Conservation (phyloP, 257 asterid genomes). For the Scutellaria baicalensis region DNA sequence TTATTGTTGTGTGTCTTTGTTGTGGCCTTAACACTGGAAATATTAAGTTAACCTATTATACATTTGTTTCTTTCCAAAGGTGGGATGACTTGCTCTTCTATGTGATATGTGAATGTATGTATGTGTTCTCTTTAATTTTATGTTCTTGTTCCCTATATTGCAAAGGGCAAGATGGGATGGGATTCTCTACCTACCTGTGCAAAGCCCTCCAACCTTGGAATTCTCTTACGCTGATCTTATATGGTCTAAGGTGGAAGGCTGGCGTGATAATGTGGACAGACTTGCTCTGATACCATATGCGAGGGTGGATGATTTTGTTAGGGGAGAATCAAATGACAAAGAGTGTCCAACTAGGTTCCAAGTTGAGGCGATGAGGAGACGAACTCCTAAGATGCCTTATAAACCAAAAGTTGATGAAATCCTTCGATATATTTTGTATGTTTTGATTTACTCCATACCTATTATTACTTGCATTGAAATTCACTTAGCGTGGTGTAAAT, state of each 20-base stretch:
- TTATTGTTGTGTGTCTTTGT: no score
- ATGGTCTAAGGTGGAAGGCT: constrained; percentile 97
- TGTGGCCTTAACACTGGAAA: background rate
- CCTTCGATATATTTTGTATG: constrained; percentile 84
- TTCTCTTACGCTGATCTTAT: constrained; percentile 80
- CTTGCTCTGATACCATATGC: constrained; percentile 72
- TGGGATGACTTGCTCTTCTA: background rate
- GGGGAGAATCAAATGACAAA: no score
- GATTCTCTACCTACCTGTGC: constrained; percentile 89
- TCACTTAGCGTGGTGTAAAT: background rate
- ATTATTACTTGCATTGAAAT: background rate
- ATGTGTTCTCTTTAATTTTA: no score
- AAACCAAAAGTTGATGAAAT: constrained; percentile 97
- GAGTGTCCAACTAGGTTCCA: no score
- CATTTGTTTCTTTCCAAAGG: background rate
- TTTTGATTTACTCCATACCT: background rate
- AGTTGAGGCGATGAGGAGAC: constrained; percentile 87
- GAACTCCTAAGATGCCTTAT: constrained; percentile 38
- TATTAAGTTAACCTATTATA: background rate
- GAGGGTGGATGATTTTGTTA: constrained; percentile 82
- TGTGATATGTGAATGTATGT: background rate
- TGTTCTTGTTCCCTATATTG: constrained; percentile 2
- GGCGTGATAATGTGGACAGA: constrained; percentile 83
- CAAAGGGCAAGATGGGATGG: constrained; percentile 99
- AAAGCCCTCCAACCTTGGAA: constrained; percentile 79